Percentiles rank a stretch among this genome's conserved stretches.
Evolutionary conservation across 106 monocot species (phyloP).

Genomic region (Vanilla planifolia): DNA sequence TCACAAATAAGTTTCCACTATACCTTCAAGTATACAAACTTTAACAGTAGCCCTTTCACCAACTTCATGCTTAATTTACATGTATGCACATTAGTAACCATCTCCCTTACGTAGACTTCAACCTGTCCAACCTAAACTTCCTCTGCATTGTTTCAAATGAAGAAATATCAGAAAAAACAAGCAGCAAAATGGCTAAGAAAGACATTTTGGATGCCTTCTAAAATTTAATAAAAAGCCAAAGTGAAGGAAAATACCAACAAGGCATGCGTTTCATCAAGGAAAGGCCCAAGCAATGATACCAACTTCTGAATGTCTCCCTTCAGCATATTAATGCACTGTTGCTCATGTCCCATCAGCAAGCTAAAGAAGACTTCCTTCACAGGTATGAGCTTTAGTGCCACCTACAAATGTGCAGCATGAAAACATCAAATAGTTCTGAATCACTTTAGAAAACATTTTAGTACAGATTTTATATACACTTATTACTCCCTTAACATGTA

Average conservation of each 20-base stretch:
- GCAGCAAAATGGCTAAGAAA: neutral
- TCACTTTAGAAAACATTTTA: no score
- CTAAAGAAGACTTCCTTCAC: conserved; percentile 46
- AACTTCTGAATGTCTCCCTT: conserved; percentile 40
- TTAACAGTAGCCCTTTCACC: no score
- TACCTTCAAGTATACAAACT: no score
- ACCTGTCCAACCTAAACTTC: conserved; percentile 37
- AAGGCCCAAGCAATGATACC: conserved; percentile 32
- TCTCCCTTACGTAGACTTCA: conserved; percentile 33
- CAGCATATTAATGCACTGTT: conserved; percentile 36
- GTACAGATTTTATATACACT: no score
- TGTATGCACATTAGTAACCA: neutral
- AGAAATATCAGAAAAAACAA: neutral
- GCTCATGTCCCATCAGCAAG: conserved; percentile 36
- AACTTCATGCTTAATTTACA: no score
- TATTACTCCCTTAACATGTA: no score
- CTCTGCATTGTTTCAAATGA: conserved; percentile 29
- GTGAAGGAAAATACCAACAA: conserved; percentile 32
- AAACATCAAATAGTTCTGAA: neutral
- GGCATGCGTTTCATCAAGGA: conserved; percentile 44
- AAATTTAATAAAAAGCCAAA: neutral
- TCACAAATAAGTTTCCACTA: no score
- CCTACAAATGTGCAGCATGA: conserved; percentile 24
- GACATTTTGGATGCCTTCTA: neutral
- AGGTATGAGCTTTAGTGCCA: conserved; percentile 71